Evolutionary conservation across 495 filamentous ascomycete genomes (phyloP).

Genomic region (Terfezia boudieri): DNA sequence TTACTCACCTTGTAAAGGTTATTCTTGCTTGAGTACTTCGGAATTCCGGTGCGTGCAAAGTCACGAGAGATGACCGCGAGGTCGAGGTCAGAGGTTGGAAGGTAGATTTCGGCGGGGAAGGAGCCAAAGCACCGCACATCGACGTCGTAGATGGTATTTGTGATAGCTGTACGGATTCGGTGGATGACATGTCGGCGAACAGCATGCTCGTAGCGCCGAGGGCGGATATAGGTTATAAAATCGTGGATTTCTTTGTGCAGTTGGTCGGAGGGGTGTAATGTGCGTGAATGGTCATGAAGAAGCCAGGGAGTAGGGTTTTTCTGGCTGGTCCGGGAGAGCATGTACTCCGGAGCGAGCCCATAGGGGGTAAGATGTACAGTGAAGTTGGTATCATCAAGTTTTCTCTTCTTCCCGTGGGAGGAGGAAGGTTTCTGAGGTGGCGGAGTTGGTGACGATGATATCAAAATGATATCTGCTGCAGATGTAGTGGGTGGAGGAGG

Average conservation of each 20-base stretch:
- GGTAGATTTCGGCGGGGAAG: conserved; percentile 70
- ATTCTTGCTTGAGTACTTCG: conserved; percentile 21
- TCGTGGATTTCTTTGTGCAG: conserved; percentile 75
- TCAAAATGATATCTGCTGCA: neutral
- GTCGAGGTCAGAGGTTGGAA: conserved; percentile 86
- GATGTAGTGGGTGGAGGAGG: neutral
- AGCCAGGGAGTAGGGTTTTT: conserved; percentile 29
- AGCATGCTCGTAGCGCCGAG: conserved; percentile 48
- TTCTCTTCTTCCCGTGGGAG: conserved; percentile 12
- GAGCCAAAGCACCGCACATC: conserved; percentile 64
- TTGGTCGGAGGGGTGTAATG: neutral
- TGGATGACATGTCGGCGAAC: conserved; percentile 51
- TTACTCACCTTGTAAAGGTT: conserved; percentile 26
- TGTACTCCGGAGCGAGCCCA: neutral
- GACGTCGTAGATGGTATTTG: conserved; percentile 28
- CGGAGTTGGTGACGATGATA: neutral
- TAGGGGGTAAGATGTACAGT: conserved; percentile 21
- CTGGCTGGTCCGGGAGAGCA: conserved; percentile 19
- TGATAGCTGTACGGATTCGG: conserved; percentile 33
- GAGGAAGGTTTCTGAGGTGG: neutral
- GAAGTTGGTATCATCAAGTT: conserved; percentile 30
- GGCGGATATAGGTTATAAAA: conserved; percentile 65
- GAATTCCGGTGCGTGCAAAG: conserved; percentile 25
- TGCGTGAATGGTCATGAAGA: conserved; percentile 7
- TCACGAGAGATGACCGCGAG: conserved; percentile 53